Evolutionary conservation across 2,329 filamentous ascomycete genomes (phyloP).

Genomic region (Phyllosticta citrichinensis): DNA sequence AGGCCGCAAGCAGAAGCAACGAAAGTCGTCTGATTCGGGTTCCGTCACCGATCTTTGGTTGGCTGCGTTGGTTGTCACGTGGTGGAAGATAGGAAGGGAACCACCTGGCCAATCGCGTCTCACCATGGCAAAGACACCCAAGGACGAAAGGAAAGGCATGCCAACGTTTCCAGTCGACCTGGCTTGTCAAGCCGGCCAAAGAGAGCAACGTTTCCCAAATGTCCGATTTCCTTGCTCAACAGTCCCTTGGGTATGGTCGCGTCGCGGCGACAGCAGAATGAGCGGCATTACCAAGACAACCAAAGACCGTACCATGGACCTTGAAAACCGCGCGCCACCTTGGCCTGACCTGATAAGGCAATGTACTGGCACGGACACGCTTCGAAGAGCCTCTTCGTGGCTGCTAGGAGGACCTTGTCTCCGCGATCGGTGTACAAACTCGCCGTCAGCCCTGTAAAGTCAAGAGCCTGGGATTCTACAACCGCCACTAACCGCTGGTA

Average conservation of each 20-base stretch:
- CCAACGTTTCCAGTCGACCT: background rate
- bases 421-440: background rate
- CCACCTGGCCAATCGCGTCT: background rate
- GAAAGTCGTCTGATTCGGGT: background rate
- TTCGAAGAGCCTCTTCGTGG: background rate
- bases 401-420: background rate
- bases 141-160: background rate
- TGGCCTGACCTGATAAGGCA: background rate
- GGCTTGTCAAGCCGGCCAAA: background rate
- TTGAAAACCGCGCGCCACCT: background rate
- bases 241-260: background rate
- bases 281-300: background rate
- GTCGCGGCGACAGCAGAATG: background rate
- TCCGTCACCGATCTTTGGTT: background rate
- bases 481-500: background rate
- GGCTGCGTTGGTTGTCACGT: background rate
- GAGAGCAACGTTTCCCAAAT: background rate
- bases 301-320: background rate
- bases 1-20: background rate
- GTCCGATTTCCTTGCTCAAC: background rate
- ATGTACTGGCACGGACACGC: background rate
- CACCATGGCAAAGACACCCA: background rate
- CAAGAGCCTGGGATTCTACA: background rate
- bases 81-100: background rate
- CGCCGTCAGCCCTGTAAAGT: background rate